These are phyloP conservation scores for Cucurbita ficifolia DNA, from an alignment of 306 rosid species.

Conservation along the genomic window DNA sequence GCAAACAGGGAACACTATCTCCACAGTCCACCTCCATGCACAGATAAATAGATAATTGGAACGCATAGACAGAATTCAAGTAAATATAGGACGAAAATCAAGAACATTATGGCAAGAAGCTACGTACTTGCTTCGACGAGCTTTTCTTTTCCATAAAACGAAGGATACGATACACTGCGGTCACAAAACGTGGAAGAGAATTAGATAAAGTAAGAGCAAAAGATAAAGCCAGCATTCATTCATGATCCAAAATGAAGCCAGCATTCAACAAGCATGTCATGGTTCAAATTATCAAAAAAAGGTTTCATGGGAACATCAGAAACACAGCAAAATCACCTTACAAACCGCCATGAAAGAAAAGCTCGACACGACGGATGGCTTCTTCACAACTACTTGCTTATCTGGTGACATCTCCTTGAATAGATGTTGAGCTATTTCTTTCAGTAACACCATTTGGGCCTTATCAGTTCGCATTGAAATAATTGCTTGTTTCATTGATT, in stretches of 20 bases:
- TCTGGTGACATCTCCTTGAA: conserved; percentile 64
- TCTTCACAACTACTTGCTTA: conserved; percentile 31
- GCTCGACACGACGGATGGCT: conserved; percentile 27
- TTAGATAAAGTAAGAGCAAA: background rate
- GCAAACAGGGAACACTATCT: background rate
- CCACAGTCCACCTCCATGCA: background rate
- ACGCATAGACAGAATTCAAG: background rate
- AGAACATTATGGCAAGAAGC: background rate
- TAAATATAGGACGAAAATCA: background rate
- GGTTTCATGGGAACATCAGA: background rate
- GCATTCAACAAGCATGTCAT: background rate
- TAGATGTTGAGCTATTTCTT: conserved; percentile 94
- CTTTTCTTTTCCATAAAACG: conserved; percentile 70
- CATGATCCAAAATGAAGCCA: background rate
- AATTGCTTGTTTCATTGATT: conserved; percentile 92
- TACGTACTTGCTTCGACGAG: conserved; percentile 82
- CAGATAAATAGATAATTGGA: background rate
- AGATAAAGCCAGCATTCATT: background rate
- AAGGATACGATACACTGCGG: conserved; percentile 55
- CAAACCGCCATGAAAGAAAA: conserved; percentile 36
- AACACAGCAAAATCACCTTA: conserved; percentile 34
- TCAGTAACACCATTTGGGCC: conserved; percentile 77
- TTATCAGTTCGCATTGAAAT: conserved; percentile 84
- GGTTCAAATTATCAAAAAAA: background rate
- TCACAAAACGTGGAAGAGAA: conserved; percentile 9